Conservation (phyloP, 257 asterid genomes). For the Solanum virginianum region DNA sequence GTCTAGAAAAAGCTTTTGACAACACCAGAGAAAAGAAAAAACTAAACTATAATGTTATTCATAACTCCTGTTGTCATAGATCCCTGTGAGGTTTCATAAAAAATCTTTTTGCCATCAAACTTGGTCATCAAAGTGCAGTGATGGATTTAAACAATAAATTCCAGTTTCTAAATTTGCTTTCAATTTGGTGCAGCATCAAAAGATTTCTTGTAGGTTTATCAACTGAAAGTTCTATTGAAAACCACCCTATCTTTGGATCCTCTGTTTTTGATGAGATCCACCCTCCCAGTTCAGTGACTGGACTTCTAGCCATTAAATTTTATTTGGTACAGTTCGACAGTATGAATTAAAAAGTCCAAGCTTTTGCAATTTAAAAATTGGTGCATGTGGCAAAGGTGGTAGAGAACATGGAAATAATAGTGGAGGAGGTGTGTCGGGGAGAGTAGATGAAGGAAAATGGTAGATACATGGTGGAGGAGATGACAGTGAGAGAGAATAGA, state of each 20-base stretch:
- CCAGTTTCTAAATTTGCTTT: not conserved
- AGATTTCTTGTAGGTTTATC: not conserved
- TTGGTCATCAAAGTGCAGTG: not conserved
- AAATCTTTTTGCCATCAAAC: not conserved
- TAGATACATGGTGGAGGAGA: not conserved
- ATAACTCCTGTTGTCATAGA: not conserved
- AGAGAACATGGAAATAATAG: not conserved
- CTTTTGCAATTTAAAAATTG: not conserved
- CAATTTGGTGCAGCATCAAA: not conserved
- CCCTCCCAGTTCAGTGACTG: not conserved
- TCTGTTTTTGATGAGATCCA: not conserved
- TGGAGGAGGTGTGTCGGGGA: not conserved
- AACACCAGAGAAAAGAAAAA: not conserved
- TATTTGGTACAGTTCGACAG: not conserved
- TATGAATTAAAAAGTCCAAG: not conserved
- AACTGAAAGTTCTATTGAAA: not conserved
- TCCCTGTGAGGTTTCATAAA: not conserved
- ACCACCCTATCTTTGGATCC: not conserved
- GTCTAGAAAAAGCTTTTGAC: not conserved
- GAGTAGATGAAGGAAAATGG: not conserved
- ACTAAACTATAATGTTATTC: not conserved
- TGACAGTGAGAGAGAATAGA: not conserved
- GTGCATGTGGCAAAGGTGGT: not conserved
- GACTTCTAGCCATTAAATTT: not conserved
- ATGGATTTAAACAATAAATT: not conserved